Conservation (phyloP, 2,329 filamentous ascomycete genomes). For the Immersiporthe knoxdaviesiana region DNA sequence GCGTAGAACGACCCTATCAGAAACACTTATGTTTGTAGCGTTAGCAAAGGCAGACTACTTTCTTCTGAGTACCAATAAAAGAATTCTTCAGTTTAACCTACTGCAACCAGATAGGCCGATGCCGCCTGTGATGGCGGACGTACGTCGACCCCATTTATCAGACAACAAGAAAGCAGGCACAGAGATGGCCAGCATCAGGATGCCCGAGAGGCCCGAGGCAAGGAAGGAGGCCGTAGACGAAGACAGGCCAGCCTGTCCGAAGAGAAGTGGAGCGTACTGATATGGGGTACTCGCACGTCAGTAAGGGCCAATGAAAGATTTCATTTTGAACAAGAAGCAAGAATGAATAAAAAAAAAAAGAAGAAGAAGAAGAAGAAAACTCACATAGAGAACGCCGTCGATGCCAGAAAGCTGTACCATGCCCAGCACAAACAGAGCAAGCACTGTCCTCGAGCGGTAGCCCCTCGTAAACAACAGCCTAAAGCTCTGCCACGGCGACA, state of each 20-base stretch:
- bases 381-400: conserved; percentile 63
- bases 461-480: conserved; percentile 42
- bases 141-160: conserved; percentile 61
- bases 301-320: background rate
- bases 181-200: conserved; percentile 61
- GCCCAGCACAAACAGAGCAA: conserved; percentile 60
- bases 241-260: conserved; percentile 60
- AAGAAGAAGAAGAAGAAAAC: conserved; percentile 30
- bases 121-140: conserved; percentile 57
- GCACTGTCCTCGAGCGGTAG: conserved; percentile 50
- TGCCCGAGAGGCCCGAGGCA: conserved; percentile 62
- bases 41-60: background rate
- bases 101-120: conserved; percentile 50
- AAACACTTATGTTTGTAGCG: conserved; percentile 45
- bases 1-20: conserved; percentile 59
- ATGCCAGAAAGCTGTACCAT: conserved; percentile 66
- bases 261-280: conserved; percentile 64
- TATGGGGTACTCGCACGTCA: background rate
- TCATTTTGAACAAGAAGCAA: too few species aligned
- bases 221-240: conserved; percentile 59
- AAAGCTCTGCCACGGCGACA: conserved; percentile 40
- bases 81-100: background rate
- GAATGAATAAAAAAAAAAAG: background rate
- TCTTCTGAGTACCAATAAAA: background rate
- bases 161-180: conserved; percentile 59